Conservation (phyloP, 306 rosid species). For the Senna siamea region DNA sequence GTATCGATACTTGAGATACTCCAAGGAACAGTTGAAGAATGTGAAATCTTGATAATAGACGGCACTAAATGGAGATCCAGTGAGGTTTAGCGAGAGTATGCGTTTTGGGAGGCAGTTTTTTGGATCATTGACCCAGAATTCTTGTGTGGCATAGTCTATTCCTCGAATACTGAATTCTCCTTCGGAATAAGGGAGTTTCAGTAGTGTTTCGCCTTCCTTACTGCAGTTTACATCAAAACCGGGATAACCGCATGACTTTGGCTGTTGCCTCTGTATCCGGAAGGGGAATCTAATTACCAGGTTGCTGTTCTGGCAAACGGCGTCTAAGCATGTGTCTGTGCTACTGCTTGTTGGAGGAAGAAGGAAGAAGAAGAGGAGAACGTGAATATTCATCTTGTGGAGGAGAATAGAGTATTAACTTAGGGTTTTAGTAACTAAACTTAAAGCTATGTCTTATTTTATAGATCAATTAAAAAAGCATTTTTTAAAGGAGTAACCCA, state of each 20-base stretch:
- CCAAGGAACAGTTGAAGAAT: constrained; percentile 73
- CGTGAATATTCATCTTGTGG: constrained; percentile 45
- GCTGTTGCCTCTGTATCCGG: constrained; percentile 39
- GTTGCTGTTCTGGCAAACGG: constrained; percentile 38
- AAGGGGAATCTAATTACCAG: constrained; percentile 67
- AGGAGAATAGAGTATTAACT: not conserved
- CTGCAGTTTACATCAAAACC: constrained; percentile 63
- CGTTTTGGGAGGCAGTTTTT: constrained; percentile 62
- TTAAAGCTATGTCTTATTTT: not conserved
- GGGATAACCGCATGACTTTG: constrained; percentile 56
- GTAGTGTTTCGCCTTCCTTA: constrained; percentile 42
- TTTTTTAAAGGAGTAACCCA: not conserved
- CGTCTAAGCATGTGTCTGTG: constrained; percentile 50
- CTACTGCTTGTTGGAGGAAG: constrained; percentile 23
- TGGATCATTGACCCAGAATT: constrained; percentile 74
- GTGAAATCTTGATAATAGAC: constrained; percentile 46
- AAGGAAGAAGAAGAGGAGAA: constrained; percentile 33
- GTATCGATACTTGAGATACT: constrained; percentile 37
- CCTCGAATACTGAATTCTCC: constrained; percentile 46
- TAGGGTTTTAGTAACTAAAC: constrained; percentile 16
- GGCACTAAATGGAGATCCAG: constrained; percentile 56
- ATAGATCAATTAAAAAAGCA: not conserved
- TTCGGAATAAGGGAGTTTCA: constrained; percentile 51
- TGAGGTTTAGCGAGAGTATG: constrained; percentile 57
- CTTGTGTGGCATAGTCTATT: constrained; percentile 64